Conservation (phyloP, 2,329 filamentous ascomycete species). For the Calonectria pseudoturangicola region DNA sequence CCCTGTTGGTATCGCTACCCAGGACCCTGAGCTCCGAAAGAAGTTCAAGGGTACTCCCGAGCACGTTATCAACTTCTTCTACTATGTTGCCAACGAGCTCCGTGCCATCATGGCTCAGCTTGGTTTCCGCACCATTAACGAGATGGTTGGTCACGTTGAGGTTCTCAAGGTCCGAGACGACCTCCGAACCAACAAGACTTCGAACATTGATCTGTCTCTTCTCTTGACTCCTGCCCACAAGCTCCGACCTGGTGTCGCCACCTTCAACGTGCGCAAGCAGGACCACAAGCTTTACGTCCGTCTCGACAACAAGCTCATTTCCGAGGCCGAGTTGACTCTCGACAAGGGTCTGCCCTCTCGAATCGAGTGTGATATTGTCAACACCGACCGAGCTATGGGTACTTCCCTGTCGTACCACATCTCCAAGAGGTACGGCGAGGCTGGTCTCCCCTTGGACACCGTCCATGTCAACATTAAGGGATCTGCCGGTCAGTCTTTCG, state of each 20-base stretch:
- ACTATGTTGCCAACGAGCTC: constrained; percentile 96
- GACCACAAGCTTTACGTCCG: constrained; percentile 95
- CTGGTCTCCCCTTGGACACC: constrained; percentile 91
- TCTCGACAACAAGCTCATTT: constrained; percentile 97
- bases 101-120: constrained; percentile 97
- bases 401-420: constrained; percentile 97
- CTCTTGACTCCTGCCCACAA: constrained; percentile 97
- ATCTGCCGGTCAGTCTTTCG: constrained; percentile 96
- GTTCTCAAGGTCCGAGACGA: constrained; percentile 91
- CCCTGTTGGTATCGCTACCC: constrained; percentile 95
- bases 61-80: constrained; percentile 99
- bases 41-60: constrained; percentile 96
- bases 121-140: constrained; percentile 95
- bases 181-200: constrained; percentile 89
- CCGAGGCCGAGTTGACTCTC: constrained; percentile 93
- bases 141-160: constrained; percentile 97
- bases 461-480: constrained; percentile 98
- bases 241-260: constrained; percentile 93
- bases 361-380: constrained; percentile 96
- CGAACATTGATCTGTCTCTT: constrained; percentile 93
- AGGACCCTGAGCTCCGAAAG: constrained; percentile 94
- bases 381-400: constrained; percentile 95
- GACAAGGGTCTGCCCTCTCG: constrained; percentile 95
- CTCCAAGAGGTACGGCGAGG: constrained; percentile 92
- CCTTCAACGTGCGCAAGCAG: constrained; percentile 98